These are phyloP conservation scores for Bruguiera gymnorhiza DNA, from an alignment of 345 rosid genomes.

Conservation along the genomic window DNA sequence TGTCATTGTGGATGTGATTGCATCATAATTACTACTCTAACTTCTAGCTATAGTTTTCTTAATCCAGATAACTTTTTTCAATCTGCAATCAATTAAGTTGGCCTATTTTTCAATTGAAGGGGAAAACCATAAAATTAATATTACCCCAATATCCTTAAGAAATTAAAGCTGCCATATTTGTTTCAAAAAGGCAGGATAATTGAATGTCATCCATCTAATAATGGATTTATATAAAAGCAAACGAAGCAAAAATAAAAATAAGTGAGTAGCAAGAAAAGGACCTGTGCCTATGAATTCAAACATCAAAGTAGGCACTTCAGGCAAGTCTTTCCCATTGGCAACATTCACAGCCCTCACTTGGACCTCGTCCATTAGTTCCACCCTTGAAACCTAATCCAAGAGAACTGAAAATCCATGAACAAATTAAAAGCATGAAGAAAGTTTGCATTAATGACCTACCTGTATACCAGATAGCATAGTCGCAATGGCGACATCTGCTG, in stretches of 20 bases:
- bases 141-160: too few relatives aligned
- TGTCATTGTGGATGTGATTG: background rate
- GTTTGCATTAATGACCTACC: conserved; percentile 38
- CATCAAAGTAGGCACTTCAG: conserved; percentile 85
- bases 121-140: background rate
- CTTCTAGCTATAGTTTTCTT: background rate
- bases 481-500: conserved; percentile 95
- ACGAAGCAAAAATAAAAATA: background rate
- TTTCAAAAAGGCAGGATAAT: too few relatives aligned
- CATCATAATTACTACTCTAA: background rate
- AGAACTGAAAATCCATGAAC: conserved; percentile 18
- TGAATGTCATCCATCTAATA: too few relatives aligned
- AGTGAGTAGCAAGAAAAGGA: conserved; percentile 13
- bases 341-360: conserved; percentile 76
- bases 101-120: background rate
- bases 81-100: background rate
- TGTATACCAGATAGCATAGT: conserved; percentile 83
- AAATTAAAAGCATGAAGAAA: conserved; percentile 12
- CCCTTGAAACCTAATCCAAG: conserved; percentile 67
- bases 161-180: too few relatives aligned
- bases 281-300: conserved; percentile 93
- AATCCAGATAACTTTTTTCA: background rate
- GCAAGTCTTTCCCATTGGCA: conserved; percentile 79
- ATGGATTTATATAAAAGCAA: too few relatives aligned
- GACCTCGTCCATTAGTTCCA: conserved; percentile 88